These are phyloP conservation scores for Metschnikowia proteae DNA, from an alignment of 805 yeast species.

Conservation along the genomic window DNA sequence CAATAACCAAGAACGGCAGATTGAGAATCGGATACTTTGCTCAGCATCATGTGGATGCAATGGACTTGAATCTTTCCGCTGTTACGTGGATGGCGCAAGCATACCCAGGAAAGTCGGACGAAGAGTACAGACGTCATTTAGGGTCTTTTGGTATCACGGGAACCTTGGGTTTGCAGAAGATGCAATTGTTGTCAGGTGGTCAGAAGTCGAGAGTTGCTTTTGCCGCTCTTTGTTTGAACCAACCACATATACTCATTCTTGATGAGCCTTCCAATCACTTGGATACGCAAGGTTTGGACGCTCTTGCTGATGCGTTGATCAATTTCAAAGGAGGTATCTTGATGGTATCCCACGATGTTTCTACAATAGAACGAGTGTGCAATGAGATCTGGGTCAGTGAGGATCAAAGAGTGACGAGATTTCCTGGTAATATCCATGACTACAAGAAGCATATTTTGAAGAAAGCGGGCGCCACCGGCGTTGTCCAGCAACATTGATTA, in stretches of 20 bases:
- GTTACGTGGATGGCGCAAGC: conserved; percentile 90
- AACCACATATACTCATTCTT: conserved; percentile 86
- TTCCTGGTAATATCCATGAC: conserved; percentile 78
- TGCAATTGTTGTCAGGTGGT: conserved; percentile 91
- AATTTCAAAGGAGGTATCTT: conserved; percentile 92
- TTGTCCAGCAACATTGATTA: conserved; percentile 67
- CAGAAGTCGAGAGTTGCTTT: conserved; percentile 98
- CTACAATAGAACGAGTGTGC: conserved; percentile 84
- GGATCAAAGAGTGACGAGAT: conserved; percentile 70
- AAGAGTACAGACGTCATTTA: conserved; percentile 92
- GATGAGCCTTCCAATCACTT: conserved; percentile 99
- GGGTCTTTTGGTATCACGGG: conserved; percentile 98
- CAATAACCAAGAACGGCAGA: conserved; percentile 75
- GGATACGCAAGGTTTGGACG: conserved; percentile 97
- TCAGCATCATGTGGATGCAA: conserved; percentile 97
- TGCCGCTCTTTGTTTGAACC: conserved; percentile 85
- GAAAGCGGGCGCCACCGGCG: conserved; percentile 80
- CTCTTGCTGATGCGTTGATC: conserved; percentile 82
- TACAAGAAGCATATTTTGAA: conserved; percentile 85
- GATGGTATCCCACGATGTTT: conserved; percentile 97
- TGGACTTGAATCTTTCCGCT: conserved; percentile 83
- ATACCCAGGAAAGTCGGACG: conserved; percentile 92
- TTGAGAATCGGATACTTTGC: conserved; percentile 95
- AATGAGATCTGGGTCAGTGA: conserved; percentile 96
- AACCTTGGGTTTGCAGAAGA: conserved; percentile 84